Conservation (phyloP, 2,329 filamentous ascomycete species). For the Raffaelea ambrosiae region DNA sequence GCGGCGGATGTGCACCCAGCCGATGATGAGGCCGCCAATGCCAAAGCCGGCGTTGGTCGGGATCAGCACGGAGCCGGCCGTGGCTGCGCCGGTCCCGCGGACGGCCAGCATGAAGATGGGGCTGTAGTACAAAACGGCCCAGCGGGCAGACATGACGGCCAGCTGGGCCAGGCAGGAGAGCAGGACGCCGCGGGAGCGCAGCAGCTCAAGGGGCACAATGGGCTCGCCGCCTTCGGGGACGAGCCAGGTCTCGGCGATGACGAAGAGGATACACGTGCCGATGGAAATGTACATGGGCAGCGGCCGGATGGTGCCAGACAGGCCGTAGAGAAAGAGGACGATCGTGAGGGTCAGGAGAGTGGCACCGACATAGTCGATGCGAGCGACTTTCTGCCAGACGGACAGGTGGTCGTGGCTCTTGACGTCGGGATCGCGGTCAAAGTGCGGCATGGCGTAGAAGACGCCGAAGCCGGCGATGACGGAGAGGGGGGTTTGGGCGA, state of each 20-base stretch:
- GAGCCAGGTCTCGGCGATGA: conserved; percentile 48
- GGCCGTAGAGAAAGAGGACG: conserved; percentile 46
- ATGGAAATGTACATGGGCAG: conserved; percentile 53
- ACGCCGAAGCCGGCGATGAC: conserved; percentile 53
- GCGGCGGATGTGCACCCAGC: conserved; percentile 66
- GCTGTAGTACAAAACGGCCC: conserved; percentile 72
- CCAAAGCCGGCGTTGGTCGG: conserved; percentile 78
- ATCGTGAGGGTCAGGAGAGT: conserved; percentile 44
- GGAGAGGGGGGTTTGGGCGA: conserved; percentile 58
- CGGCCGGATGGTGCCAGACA: conserved; percentile 54
- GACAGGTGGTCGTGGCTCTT: conserved; percentile 30
- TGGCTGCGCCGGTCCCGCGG: conserved; percentile 16
- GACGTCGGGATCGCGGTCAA: conserved; percentile 14
- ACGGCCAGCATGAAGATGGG: conserved; percentile 75
- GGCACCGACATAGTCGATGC: conserved; percentile 45
- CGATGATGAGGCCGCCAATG: conserved; percentile 62
- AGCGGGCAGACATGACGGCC: conserved; percentile 72
- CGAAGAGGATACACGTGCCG: conserved; percentile 40
- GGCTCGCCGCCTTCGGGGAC: conserved; percentile 41
- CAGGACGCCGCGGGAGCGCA: conserved; percentile 61
- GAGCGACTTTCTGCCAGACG: conserved; percentile 45
- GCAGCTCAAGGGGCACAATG: conserved; percentile 63
- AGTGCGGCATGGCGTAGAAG: conserved; percentile 54
- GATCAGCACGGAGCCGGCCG: conserved; percentile 44
- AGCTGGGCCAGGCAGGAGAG: conserved; percentile 67